These are phyloP conservation scores for Kokia cookei DNA, from an alignment of 441 rosid genomes.

Conservation along the genomic window DNA sequence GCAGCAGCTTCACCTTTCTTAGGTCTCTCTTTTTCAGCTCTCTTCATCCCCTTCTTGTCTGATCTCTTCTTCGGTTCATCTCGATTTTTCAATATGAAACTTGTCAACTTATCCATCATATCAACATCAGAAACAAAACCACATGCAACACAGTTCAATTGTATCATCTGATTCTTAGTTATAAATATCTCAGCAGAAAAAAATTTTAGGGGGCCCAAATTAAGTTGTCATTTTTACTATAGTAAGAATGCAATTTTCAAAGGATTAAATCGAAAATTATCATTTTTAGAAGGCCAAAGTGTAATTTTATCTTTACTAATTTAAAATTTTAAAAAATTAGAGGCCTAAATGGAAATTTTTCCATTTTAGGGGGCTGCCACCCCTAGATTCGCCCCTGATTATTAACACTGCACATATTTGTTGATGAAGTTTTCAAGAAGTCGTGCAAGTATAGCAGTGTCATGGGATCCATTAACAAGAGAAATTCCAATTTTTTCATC, in stretches of 20 bases:
- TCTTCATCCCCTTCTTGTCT: constrained; percentile 49
- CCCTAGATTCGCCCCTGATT: too few species aligned
- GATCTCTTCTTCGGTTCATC: constrained; percentile 37
- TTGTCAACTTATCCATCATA: constrained; percentile 43
- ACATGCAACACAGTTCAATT: constrained; percentile 44
- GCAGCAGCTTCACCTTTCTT: constrained; percentile 72
- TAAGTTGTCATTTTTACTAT: too few species aligned
- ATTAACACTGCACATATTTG: constrained; percentile 43
- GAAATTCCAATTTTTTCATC: constrained; percentile 41
- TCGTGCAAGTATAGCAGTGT: constrained; percentile 38
- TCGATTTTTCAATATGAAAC: constrained; percentile 42
- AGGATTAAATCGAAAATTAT: too few species aligned
- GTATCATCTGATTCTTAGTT: constrained; percentile 40
- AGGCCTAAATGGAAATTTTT: too few species aligned
- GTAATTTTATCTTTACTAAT: too few species aligned
- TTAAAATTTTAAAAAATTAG: too few species aligned
- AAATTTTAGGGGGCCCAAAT: too few species aligned
- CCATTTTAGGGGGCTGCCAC: too few species aligned
- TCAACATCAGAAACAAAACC: constrained; percentile 47
- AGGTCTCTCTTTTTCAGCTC: constrained; percentile 67
- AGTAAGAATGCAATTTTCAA: too few species aligned
- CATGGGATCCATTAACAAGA: constrained; percentile 44
- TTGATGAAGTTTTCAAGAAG: constrained; percentile 44
- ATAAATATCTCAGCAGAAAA: constrained; percentile 34
- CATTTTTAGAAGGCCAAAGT: too few species aligned